Base-by-base conservation (phyloP, 2,329 filamentous ascomycete genomes). In the Alternaria conjuncta region DNA sequence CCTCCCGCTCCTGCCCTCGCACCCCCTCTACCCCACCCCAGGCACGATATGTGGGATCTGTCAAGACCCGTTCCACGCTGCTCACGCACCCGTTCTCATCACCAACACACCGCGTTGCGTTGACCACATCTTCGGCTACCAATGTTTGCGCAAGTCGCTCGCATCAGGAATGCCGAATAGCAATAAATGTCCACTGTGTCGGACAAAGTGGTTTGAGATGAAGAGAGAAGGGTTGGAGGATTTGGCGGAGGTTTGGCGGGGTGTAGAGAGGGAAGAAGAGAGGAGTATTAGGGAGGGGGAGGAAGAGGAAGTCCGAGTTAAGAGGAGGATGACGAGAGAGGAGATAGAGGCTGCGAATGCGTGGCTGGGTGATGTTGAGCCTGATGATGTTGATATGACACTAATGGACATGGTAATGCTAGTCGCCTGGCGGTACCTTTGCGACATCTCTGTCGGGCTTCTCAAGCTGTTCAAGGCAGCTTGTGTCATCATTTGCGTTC, bases 401-500 rank as follows among this genome's bases (percentile, higher is more conserved):
- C 4, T 36, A 8, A 36, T 36, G 32, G 32, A 36, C 0, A 36
- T 36, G 32, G 15, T n/a, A 36, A 36, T 36, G 32, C 2, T 36
- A 7, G 32, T 36, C 8, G 32, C 32, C 32, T 8, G 7, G 30
- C 13, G 30, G 32, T 36, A n/a, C 13, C 13, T 36, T n/a, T 36
- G 1, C 32, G 32, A 1, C 32, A 36, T 36, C 4, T 36, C 0
- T 15, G 15, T n/a, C 32, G 1, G 32, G 15, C 8, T 36, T n/a
- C 32, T 36, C 32, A 1, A 0, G 0, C 32, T 36, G 32, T 36
- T 36, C n/a, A 0, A 0, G 0, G 32, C 32, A 10, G 32, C 15
- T 10, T 36, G 32, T 36, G 32, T 36, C 4, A n/a, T 36, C 3
- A 10, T 36, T 36, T 36, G 32, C 32, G 0, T 36, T 9, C 32